These are phyloP conservation scores for Tetracladium setigerum DNA, from an alignment of 495 filamentous ascomycete genomes.

Conservation along the genomic window DNA sequence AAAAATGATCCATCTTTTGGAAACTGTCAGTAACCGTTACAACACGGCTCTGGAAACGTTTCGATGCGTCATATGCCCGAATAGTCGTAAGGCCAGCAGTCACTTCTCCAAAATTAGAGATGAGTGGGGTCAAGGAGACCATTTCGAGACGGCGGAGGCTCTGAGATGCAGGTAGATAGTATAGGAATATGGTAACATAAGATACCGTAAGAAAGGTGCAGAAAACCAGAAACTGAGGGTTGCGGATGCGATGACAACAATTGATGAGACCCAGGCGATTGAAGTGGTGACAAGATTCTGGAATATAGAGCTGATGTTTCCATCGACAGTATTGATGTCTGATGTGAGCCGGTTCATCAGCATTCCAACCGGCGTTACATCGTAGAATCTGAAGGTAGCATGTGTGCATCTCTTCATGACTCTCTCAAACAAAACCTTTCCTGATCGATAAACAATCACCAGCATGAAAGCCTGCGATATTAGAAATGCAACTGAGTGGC, in stretches of 20 bases:
- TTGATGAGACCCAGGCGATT: slow-evolving; percentile 61
- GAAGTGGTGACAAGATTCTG: slow-evolving; percentile 53
- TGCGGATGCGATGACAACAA: slow-evolving; percentile 65
- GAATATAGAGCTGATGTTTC: slow-evolving; percentile 64
- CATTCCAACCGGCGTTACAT: slow-evolving; percentile 74
- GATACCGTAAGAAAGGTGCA: slow-evolving; percentile 51
- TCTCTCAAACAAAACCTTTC: slow-evolving; percentile 60
- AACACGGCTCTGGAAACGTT: slow-evolving; percentile 66
- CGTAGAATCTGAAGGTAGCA: slow-evolving; percentile 81
- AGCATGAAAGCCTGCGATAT: slow-evolving; percentile 53
- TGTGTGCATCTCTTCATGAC: slow-evolving; percentile 62
- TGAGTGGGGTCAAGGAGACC: slow-evolving; percentile 72
- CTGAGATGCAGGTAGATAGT: slow-evolving; percentile 75
- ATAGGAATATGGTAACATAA: slow-evolving; percentile 62
- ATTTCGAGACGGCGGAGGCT: slow-evolving; percentile 74
- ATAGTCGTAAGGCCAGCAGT: slow-evolving; percentile 75
- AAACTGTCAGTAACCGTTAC: slow-evolving; percentile 73
- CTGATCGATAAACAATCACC: slow-evolving; percentile 65
- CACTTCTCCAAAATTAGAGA: slow-evolving; percentile 80
- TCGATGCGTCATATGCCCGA: slow-evolving; percentile 63
- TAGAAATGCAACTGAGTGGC: slow-evolving; percentile 46
- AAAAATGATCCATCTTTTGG: slow-evolving; percentile 90
- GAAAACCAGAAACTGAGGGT: slow-evolving; percentile 71
- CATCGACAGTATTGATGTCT: slow-evolving; percentile 78
- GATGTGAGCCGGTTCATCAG: slow-evolving; percentile 83